phyloP scores from a whole-genome alignment of 2,329 filamentous ascomycete species.

The Penicillium verrucosum region DNA sequence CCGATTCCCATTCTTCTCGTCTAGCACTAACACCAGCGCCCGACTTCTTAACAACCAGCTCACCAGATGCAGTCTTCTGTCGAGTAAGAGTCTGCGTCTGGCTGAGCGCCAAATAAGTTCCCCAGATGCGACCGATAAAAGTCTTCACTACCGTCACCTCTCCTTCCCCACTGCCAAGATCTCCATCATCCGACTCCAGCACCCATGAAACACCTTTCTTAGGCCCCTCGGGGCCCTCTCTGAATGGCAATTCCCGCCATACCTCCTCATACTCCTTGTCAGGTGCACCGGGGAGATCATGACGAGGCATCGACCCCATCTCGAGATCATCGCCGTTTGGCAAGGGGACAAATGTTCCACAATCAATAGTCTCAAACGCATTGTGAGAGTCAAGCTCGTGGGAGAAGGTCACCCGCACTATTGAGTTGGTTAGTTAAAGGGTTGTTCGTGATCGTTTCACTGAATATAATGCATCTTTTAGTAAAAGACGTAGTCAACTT shows the following conservation, averaged over 20 bases:
- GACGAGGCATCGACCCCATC: conserved; percentile 39
- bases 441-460: not conserved
- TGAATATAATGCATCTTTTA: not conserved
- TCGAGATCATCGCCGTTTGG: conserved; percentile 43
- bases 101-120: conserved; percentile 29
- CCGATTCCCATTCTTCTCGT: conserved; percentile 27
- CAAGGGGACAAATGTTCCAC: conserved; percentile 37
- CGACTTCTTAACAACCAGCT: conserved; percentile 16
- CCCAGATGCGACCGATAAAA: conserved; percentile 32
- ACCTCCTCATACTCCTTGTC: conserved; percentile 61
- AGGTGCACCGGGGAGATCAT: conserved; percentile 32
- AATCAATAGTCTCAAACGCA: conserved; percentile 34
- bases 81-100: conserved; percentile 24
- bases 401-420: conserved; percentile 38
- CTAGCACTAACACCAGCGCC: conserved; percentile 29
- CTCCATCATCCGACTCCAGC: conserved; percentile 24
- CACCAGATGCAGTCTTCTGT: conserved; percentile 5
- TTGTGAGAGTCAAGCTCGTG: conserved; percentile 40
- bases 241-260: conserved; percentile 53
- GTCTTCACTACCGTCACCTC: conserved; percentile 24
- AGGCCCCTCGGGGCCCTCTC: conserved; percentile 27
- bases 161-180: conserved; percentile 12
- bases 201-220: conserved; percentile 29
- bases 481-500: conserved; percentile 9
- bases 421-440: not conserved